A percentile compares a stretch with the other conserved stretches of the same genome.
These are phyloP conservation scores for Silene uniflora DNA, from an alignment of 148 eudicot genomes.

Conservation along the genomic window DNA sequence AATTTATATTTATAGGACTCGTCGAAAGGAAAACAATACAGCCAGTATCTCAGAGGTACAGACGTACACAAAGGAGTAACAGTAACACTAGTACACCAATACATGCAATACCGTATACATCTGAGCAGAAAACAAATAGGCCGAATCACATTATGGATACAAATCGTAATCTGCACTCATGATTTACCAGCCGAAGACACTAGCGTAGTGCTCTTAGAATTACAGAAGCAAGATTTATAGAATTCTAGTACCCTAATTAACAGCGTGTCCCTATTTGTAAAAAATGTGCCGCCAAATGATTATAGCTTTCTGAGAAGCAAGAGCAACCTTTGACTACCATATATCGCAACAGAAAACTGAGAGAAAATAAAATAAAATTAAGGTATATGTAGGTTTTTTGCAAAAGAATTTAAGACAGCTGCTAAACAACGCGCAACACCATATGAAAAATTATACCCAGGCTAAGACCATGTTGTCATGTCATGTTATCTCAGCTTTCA, in stretches of 20 bases:
- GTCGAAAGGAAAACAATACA: too few relatives aligned
- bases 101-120: too few relatives aligned
- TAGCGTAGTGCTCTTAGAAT: neutral
- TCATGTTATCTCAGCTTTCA: neutral
- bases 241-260: neutral
- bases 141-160: too few relatives aligned
- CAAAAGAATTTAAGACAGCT: constrained; percentile 29
- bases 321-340: neutral
- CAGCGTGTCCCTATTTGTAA: neutral
- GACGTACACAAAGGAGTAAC: too few relatives aligned
- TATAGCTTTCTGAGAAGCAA: constrained; percentile 19
- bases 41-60: too few relatives aligned
- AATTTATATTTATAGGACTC: too few relatives aligned
- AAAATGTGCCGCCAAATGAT: constrained; percentile 4
- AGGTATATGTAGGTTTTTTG: constrained; percentile 21
- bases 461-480: neutral
- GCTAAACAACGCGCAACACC: constrained; percentile 20
- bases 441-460: constrained; percentile 13
- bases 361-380: constrained; percentile 17
- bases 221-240: neutral
- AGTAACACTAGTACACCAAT: too few relatives aligned
- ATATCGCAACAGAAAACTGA: constrained; percentile 10
- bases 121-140: too few relatives aligned
- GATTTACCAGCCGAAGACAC: neutral
- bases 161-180: neutral